Evolutionary conservation across 495 filamentous ascomycete species (phyloP).

Genomic region (Aspergillus incahuasiensis): DNA sequence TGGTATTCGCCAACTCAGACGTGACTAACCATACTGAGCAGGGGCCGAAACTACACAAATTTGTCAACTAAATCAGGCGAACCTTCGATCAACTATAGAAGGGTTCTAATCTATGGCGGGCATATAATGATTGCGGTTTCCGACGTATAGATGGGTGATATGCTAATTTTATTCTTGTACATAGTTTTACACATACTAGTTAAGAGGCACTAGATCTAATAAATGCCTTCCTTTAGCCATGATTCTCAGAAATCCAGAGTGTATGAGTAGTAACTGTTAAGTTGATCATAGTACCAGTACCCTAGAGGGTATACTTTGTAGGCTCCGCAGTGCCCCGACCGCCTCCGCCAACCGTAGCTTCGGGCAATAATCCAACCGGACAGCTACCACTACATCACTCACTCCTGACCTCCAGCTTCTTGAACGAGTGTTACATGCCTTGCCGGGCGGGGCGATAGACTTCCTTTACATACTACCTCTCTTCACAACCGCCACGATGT

Average conservation of each 20-base stretch:
- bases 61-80: constrained; percentile 11
- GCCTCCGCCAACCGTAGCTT: constrained; percentile 18
- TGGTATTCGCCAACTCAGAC: neutral
- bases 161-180: constrained; percentile 12
- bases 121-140: neutral
- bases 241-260: neutral
- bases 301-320: neutral
- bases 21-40: constrained; percentile 16
- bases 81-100: neutral
- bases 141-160: constrained; percentile 10
- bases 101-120: too few relatives aligned
- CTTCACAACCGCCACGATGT: constrained; percentile 40
- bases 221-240: neutral
- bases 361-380: constrained; percentile 11
- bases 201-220: neutral
- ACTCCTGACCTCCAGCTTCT: constrained; percentile 1
- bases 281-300: too few relatives aligned
- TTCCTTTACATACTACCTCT: neutral
- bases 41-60: constrained; percentile 29
- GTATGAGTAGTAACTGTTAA: neutral
- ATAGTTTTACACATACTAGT: constrained; percentile 2
- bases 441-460: constrained; percentile 5
- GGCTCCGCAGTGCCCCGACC: constrained; percentile 8
- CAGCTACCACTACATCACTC: constrained; percentile 14
- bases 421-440: constrained; percentile 14